Base-by-base conservation (phyloP, 495 filamentous ascomycete species). In the Penicillium pancosmium region DNA sequence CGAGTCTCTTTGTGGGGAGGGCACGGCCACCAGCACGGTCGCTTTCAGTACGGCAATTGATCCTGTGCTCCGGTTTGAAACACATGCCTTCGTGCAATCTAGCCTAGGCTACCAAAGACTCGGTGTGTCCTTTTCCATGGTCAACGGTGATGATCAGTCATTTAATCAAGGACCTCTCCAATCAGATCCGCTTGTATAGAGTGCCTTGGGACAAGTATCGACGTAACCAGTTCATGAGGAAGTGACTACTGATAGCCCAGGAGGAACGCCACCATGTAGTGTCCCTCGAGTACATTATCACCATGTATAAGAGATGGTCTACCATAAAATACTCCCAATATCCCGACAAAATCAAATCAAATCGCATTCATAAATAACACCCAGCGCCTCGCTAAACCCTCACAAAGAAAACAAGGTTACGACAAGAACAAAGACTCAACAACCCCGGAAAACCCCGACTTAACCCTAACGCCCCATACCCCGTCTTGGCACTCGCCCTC, bases 51-150 rank as follows among this genome's bases (percentile, higher is more conserved):
- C 11, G 54, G 44, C 36, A 54, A 57, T 44, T 31, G 54, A 57
- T 54, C 44, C 44, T 54, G 60, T 62, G 51, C 50, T 7, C 51
- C 55, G 13, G 35, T 35, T 25, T 54, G 55, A 62, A 62, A 57
- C 55, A 44, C 16, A 44, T 44, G 15, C 41, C 15, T 13, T 44
- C 41, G 16, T 16, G 13, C 41, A 44, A 12, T 44, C 41, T 16
- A 44, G 41, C 41, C 41, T 19, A 44, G 41, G 41, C 16, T 19
- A 44, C 46, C 46, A 48, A 48, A n/a, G 46, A 48, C 21, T 25
- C 46, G 46, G 21, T 27, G 23, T 25, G 10, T 16, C n/a, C 41
- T 10, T 31, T 31, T 6, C 27, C 27, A 31, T 31, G 6, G 27
- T 9, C 27, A 12, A 44, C 41, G 41, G n/a, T 18, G 4, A 18